These are phyloP conservation scores for Limnanthes douglasii DNA, from an alignment of 345 rosid species.

Conservation along the genomic window DNA sequence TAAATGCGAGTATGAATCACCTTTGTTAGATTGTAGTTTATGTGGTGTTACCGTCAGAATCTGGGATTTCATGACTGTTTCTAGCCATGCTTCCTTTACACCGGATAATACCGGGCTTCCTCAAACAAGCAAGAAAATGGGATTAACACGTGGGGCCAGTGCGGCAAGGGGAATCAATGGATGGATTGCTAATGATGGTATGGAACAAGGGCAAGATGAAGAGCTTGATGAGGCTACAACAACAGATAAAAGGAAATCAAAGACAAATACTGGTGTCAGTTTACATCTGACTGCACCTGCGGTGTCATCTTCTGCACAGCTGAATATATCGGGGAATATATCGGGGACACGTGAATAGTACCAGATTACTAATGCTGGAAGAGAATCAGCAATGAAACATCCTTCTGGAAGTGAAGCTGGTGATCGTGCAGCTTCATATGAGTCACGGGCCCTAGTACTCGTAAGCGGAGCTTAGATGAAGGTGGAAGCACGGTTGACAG, in stretches of 20 bases:
- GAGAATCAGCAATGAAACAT: slow-evolving; percentile 73
- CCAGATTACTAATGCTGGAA: slow-evolving; percentile 60
- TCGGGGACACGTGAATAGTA: slow-evolving; percentile 29
- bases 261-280: slow-evolving; percentile 40
- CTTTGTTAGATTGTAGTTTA: slow-evolving; percentile 89
- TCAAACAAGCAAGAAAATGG: slow-evolving; percentile 75
- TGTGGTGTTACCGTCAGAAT: slow-evolving; percentile 92
- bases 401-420: slow-evolving; percentile 98
- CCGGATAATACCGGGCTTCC: slow-evolving; percentile 59
- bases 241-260: slow-evolving; percentile 42
- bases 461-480: slow-evolving; percentile 81
- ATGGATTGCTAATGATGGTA: slow-evolving; percentile 74
- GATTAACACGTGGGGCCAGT: slow-evolving; percentile 75
- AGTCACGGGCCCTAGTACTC: slow-evolving; percentile 93
- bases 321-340: too few species aligned
- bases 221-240: slow-evolving; percentile 92
- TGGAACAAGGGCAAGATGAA: slow-evolving; percentile 58
- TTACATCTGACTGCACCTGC: slow-evolving; percentile 76
- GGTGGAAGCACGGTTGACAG: slow-evolving; percentile 91
- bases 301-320: slow-evolving; percentile 43
- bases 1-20: slow-evolving; percentile 62
- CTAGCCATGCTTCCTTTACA: slow-evolving; percentile 60
- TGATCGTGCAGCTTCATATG: slow-evolving; percentile 93
- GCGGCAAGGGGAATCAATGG: slow-evolving; percentile 99
- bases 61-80: slow-evolving; percentile 71